These are phyloP conservation scores for Ustilago lituana DNA, from an alignment of 1,284 basidiomycete genomes.

Conservation along the genomic window DNA sequence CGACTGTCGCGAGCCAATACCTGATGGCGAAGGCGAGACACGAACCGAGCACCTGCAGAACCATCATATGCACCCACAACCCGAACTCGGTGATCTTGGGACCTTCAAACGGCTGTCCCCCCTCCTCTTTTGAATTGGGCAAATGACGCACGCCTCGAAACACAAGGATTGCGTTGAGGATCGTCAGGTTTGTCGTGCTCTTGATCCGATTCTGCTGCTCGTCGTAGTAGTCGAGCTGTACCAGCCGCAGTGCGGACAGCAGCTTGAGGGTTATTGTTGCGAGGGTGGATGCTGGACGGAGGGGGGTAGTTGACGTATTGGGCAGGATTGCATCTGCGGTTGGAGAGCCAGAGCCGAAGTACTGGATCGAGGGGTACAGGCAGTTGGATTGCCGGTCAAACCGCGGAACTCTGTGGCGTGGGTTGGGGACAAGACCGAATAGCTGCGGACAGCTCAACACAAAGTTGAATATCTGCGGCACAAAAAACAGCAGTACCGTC, in stretches of 20 bases:
- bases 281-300: constrained; percentile 8
- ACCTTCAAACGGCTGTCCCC: constrained; percentile 9
- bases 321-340: neutral
- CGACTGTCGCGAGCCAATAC: constrained; percentile 57
- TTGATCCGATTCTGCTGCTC: constrained; percentile 16
- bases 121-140: neutral
- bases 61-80: constrained; percentile 58
- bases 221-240: constrained; percentile 39
- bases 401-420: constrained; percentile 87
- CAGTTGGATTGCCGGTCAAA: constrained; percentile 22
- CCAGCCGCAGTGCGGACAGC: constrained; percentile 32
- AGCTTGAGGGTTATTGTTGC: constrained; percentile 27
- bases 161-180: constrained; percentile 64
- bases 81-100: constrained; percentile 47
- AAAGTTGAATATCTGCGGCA: constrained; percentile 98
- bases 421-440: constrained; percentile 91
- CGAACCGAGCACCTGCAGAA: constrained; percentile 52
- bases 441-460: constrained; percentile 92
- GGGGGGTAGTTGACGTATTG: constrained; percentile 15
- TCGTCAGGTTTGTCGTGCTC: constrained; percentile 61
- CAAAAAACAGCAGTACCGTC: constrained; percentile 93
- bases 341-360: constrained; percentile 15
- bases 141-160: constrained; percentile 41
- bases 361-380: constrained; percentile 53
- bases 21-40: constrained; percentile 58